Evolutionary conservation across 2,329 filamentous ascomycete genomes (phyloP).

Genomic region (Exophiala phaeomuriformis): DNA sequence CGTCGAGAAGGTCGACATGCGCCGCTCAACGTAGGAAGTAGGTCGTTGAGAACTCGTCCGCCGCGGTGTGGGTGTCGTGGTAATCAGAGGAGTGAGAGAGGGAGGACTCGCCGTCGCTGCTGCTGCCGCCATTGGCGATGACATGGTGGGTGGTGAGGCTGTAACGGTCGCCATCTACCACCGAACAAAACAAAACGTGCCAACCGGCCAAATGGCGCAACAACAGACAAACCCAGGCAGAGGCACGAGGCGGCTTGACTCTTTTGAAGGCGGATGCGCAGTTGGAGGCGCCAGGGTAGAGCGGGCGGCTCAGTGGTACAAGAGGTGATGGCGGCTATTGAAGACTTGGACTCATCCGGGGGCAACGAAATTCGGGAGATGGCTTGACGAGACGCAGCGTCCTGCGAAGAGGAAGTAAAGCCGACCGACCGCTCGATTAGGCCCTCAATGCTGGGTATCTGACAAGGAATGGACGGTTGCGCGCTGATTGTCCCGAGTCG

Average conservation of each 20-base stretch:
- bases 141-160: conserved; percentile 33
- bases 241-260: not conserved
- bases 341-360: not conserved
- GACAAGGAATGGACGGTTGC: not conserved
- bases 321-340: not conserved
- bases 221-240: not conserved
- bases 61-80: conserved; percentile 42
- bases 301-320: not conserved
- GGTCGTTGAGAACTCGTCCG: conserved; percentile 58
- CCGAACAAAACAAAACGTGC: conserved; percentile 1
- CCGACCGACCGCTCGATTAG: not conserved
- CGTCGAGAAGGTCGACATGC: conserved; percentile 76
- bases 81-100: conserved; percentile 45
- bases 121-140: conserved; percentile 22
- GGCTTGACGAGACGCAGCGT: conserved; percentile 1
- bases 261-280: conserved; percentile 9
- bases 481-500: conserved; percentile 9
- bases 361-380: not conserved
- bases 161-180: conserved; percentile 32
- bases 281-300: conserved; percentile 9
- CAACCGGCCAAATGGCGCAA: conserved; percentile 6
- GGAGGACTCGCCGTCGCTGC: conserved; percentile 35
- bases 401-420: not conserved
- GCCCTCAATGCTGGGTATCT: not conserved
- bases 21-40: conserved; percentile 71